These are phyloP conservation scores for Guadua angustifolia DNA, from an alignment of 176 grass and related monocot species.

Conservation along the genomic window DNA sequence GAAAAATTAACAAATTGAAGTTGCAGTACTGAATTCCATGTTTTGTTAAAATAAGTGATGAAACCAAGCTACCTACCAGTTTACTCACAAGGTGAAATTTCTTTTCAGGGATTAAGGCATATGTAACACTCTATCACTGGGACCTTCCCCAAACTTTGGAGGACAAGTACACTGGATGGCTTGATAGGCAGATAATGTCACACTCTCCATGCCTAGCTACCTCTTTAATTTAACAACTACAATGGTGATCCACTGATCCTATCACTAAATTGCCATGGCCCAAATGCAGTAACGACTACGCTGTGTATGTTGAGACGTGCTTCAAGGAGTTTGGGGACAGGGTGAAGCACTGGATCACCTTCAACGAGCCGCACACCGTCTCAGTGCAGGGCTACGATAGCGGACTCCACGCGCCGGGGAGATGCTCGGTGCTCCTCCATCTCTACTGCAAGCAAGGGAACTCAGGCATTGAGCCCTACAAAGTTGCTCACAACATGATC, in stretches of 20 bases:
- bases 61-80: too few species aligned
- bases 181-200: slow-evolving; percentile 62
- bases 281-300: slow-evolving; percentile 55
- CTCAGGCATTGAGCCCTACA: slow-evolving; percentile 73
- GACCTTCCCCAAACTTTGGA: slow-evolving; percentile 77
- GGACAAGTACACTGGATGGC: slow-evolving; percentile 65
- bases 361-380: slow-evolving; percentile 77
- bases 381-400: slow-evolving; percentile 77
- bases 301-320: slow-evolving; percentile 60
- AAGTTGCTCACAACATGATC: slow-evolving; percentile 70
- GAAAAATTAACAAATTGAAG: background rate
- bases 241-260: background rate
- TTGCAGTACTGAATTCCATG: background rate
- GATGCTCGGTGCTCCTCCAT: slow-evolving; percentile 63
- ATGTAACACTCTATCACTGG: slow-evolving; percentile 77
- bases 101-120: slow-evolving; percentile 57
- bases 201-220: background rate
- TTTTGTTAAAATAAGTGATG: background rate
- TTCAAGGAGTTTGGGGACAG: slow-evolving; percentile 72
- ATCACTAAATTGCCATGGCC: background rate
- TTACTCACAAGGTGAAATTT: background rate
- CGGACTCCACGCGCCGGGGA: slow-evolving; percentile 65
- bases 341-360: slow-evolving; percentile 75
- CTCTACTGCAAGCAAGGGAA: slow-evolving; percentile 62
- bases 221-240: background rate